These are phyloP conservation scores for Venturiaceae sp. DNA, from an alignment of 2,329 filamentous ascomycete species.

Conservation along the genomic window DNA sequence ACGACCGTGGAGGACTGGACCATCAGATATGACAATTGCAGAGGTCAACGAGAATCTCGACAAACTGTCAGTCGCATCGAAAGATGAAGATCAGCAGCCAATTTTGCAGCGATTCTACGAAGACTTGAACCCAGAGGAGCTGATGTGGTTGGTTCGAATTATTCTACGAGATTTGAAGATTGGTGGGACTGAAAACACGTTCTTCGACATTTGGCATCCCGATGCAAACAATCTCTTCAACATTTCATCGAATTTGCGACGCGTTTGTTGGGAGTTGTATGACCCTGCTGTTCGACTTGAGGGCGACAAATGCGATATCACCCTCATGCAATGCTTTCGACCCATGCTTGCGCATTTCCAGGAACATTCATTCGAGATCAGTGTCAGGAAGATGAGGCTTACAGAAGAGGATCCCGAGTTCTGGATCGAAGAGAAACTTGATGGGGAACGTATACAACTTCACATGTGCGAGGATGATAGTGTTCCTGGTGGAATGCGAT, in stretches of 20 bases:
- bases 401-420: conserved; percentile 66
- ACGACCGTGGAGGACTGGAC: conserved; percentile 62
- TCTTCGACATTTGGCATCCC: conserved; percentile 58
- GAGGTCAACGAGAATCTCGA: conserved; percentile 87
- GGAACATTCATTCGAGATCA: conserved; percentile 69
- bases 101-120: conserved; percentile 80
- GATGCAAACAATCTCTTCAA: conserved; percentile 57
- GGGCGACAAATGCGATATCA: conserved; percentile 63
- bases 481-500: conserved; percentile 59
- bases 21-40: conserved; percentile 73
- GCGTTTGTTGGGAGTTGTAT: conserved; percentile 89
- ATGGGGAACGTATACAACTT: conserved; percentile 94
- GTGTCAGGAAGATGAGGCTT: conserved; percentile 58
- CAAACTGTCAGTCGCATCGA: conserved; percentile 60
- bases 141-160: conserved; percentile 92
- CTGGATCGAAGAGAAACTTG: conserved; percentile 97
- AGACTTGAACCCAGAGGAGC: conserved; percentile 84
- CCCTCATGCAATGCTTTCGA: conserved; percentile 90
- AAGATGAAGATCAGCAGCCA: conserved; percentile 74
- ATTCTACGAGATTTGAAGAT: conserved; percentile 72
- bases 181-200: conserved; percentile 73
- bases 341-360: conserved; percentile 92
- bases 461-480: conserved; percentile 71
- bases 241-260: conserved; percentile 78
- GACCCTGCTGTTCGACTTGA: conserved; percentile 65